A percentile compares a stretch with the other conserved stretches of the same genome.
Evolutionary conservation across 2,329 filamentous ascomycete species (phyloP).

Genomic region (Cladophialophora psammophila): DNA sequence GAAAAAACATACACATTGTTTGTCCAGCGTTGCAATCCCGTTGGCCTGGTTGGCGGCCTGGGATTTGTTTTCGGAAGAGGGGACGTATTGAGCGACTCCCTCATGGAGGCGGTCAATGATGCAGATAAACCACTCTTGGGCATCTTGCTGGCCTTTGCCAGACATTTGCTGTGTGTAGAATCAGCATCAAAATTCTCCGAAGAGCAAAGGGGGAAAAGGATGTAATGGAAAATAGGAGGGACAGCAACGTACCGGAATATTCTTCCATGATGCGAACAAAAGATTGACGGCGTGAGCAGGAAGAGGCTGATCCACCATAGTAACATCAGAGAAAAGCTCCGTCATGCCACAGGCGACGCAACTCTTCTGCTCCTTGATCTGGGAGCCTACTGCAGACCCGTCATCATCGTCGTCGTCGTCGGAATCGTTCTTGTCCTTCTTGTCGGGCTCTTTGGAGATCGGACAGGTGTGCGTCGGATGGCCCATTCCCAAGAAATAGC

Average conservation of each 20-base stretch:
- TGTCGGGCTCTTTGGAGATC: conserved; percentile 46
- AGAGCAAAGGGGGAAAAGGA: neutral
- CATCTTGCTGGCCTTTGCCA: conserved; percentile 94
- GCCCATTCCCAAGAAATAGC: conserved; percentile 90
- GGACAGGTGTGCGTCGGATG: conserved; percentile 80
- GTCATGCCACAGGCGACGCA: conserved; percentile 69
- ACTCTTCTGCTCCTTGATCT: conserved; percentile 44
- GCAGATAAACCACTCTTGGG: conserved; percentile 97
- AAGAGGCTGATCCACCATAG: conserved; percentile 72
- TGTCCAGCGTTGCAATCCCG: conserved; percentile 26
- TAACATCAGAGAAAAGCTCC: conserved; percentile 70
- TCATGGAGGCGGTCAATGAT: conserved; percentile 90
- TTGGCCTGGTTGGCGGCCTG: conserved; percentile 51
- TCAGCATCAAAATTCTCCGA: neutral
- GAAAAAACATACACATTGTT: conserved; percentile 82
- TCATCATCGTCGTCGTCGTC: conserved; percentile 37
- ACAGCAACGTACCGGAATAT: conserved; percentile 67
- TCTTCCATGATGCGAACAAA: conserved; percentile 88
- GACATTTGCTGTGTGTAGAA: conserved; percentile 67
- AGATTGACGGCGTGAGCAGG: conserved; percentile 91
- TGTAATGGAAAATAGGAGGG: conserved; percentile 16
- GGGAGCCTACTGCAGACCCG: conserved; percentile 17
- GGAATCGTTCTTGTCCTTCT: conserved; percentile 40
- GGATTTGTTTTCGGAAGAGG: conserved; percentile 44
- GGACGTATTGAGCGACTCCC: conserved; percentile 63